Base-by-base conservation (phyloP, 306 rosid genomes). In the Vachellia pachyceras region DNA sequence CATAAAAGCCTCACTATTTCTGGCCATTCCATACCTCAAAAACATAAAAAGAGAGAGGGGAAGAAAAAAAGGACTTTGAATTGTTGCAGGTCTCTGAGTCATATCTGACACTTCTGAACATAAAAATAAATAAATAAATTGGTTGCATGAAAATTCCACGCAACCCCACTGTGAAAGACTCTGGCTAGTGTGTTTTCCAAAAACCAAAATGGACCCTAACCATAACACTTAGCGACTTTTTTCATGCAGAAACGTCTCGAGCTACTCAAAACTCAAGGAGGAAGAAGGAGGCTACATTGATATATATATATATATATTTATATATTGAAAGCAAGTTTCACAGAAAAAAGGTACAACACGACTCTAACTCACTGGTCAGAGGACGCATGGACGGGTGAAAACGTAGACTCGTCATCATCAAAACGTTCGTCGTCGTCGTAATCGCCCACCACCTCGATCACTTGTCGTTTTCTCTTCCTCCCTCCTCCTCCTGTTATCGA, bases 221-320 rank as follows among this genome's bases (percentile, higher is more conserved):
- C 33, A 29, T 29, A 46, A 44, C 57, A 50, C 57, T n/a, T 18
- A 49, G 0, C 76, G 58, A 82, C 84, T 44, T 77, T 82, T 82
- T 82, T 77, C 67, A 82, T 86, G 87, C 83, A 82, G 76, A 79
- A 81, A 74, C 29, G 44, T 76, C 94, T 90, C 90, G 94, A 90
- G 90, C 86, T 82, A 82, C 91, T 84, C 52, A 87, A 77, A 46
- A 46, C 2, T 3, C 0, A 46, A 50, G 4, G 20, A 6, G 5
- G n/a, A n/a, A n/a, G 22, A 50, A 1, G 13, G 25, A 54, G 54
- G 11, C 12, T 12, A 20, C 54, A 47, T 47, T 47, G 60, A 55
- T 13, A 22, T n/a, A n/a, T n/a, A n/a, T n/a, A n/a, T n/a, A n/a
- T n/a, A n/a, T n/a, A n/a, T n/a, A n/a, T n/a, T n/a, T 5, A 52